These are phyloP conservation scores for Helminthosporium solani DNA, from an alignment of 2,329 filamentous ascomycete genomes.

Conservation along the genomic window DNA sequence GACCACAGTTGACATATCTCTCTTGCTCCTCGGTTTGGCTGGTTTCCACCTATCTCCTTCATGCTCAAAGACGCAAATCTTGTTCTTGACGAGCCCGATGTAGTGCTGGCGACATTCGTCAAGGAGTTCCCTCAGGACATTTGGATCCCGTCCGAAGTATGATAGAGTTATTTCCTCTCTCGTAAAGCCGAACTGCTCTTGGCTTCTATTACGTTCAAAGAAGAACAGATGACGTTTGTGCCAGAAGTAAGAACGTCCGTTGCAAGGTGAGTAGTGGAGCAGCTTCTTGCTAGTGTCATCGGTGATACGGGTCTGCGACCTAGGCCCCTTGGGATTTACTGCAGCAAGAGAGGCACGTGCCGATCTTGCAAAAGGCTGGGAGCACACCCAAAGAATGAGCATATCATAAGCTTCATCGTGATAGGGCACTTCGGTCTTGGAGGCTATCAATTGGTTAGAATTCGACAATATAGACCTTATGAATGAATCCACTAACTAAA, in stretches of 20 bases:
- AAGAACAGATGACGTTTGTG: constrained; percentile 10
- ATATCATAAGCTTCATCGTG: constrained; percentile 14
- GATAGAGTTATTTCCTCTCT: constrained; percentile 12
- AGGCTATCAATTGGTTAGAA: constrained; percentile 9
- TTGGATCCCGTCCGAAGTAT: constrained; percentile 14
- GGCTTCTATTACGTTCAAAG: constrained; percentile 10
- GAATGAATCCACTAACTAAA: constrained; percentile 9
- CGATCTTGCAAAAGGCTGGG: constrained; percentile 10
- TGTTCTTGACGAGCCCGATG: constrained; percentile 13
- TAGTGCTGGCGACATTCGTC: constrained; percentile 11
- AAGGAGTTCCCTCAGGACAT: constrained; percentile 11
- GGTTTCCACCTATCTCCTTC: constrained; percentile 12
- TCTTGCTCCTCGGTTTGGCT: constrained; percentile 11
- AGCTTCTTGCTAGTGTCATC: constrained; percentile 10
- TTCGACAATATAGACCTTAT: not conserved
- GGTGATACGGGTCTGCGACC: too few relatives aligned
- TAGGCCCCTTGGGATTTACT: constrained; percentile 9
- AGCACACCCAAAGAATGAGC: constrained; percentile 12
- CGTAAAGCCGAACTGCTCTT: constrained; percentile 9
- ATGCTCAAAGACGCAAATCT: constrained; percentile 17
- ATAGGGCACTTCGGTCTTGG: constrained; percentile 14
- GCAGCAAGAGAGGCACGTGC: constrained; percentile 10
- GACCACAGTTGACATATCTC: constrained; percentile 59
- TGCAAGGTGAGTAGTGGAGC: constrained; percentile 14
- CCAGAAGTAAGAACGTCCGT: constrained; percentile 16